Evolutionary conservation across 2,329 filamentous ascomycete genomes (phyloP), one percentile per base, ranked within the genome.

Genomic region (Monosporascus sp.): DNA sequence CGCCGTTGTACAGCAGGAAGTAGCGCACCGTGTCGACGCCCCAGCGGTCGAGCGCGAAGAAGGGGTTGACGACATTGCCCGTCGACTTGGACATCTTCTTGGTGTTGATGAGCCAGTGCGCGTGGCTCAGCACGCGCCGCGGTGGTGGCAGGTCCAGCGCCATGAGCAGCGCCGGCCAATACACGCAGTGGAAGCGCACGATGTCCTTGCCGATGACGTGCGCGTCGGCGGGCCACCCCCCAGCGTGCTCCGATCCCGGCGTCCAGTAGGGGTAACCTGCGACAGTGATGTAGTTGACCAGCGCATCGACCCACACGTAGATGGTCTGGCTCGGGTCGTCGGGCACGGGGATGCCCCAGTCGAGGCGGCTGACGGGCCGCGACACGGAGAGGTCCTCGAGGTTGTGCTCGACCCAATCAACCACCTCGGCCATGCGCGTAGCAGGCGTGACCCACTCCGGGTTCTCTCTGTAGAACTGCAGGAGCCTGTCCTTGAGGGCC

Each of bases 151-250:
- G 77, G 49, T 86, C 85, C 15, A 97, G 76, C 1, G 94, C 93
- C 80, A 99, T 87, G 17, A 99, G 83, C 61, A 99, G 88, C 3
- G 94, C 94, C 0, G 94, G 94, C 94, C 95, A 99, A 76, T 99
- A 99, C 47, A 99, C 86, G 70, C 90, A 93, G 68, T 99, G 95
- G 70, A 99, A 99, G 18, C 91, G 87, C 53, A 96, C 78, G 59
- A 99, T 99, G 68, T 99, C 94, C 71, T 99, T 99, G 48, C 94
- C 94, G 51, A 99, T 86, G 25, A 99, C 84, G 46, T 99, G 94
- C 18, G 94, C 80, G 68, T 99, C 86, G 8, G 90, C 90, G 5
- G 94, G 94, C 93, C 94, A 99, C 24, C 89, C 84, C 48, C 80
- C 80, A 20, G 73, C 74, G 15, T 76, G 69, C 54, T 88, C 83